These are phyloP conservation scores for Roridomyces roridus DNA, from an alignment of 768 basidiomycete genomes.

Conservation along the genomic window DNA sequence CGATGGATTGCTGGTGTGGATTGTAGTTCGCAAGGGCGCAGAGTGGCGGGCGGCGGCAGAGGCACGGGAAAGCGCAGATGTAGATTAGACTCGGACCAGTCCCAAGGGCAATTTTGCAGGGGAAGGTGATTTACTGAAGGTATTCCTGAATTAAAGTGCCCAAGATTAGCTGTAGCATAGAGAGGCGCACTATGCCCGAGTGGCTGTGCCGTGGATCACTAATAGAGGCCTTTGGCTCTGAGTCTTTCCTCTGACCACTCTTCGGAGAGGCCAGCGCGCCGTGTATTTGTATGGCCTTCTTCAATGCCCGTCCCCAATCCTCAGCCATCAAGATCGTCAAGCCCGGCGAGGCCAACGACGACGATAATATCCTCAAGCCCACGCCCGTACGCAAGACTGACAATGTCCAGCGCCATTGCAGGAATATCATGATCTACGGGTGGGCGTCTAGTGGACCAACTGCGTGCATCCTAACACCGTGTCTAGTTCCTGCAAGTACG, in stretches of 20 bases:
- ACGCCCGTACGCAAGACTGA: conserved; percentile 65
- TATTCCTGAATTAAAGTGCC: no score
- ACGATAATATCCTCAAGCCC: conserved; percentile 31
- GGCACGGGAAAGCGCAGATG: conserved; percentile 38
- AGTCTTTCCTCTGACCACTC: not conserved
- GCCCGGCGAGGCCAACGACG: conserved; percentile 55
- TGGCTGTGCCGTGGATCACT: conserved; percentile 6
- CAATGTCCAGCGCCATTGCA: conserved; percentile 79
- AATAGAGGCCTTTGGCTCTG: conserved; percentile 22
- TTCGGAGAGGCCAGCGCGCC: conserved; percentile 4
- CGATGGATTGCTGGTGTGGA: conserved; percentile 60
- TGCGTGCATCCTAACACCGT: not conserved
- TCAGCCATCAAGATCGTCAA: conserved; percentile 77
- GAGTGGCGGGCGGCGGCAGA: conserved; percentile 63
- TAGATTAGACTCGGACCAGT: not conserved
- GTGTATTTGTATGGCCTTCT: conserved; percentile 64
- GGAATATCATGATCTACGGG: conserved; percentile 94
- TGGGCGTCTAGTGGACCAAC: conserved; percentile 36
- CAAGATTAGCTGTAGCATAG: no score
- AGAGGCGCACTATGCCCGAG: no score
- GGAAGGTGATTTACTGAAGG: no score
- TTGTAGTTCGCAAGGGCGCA: conserved; percentile 64
- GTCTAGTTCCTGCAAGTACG: conserved; percentile 80
- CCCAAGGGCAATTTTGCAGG: no score
- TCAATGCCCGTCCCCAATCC: conserved; percentile 62